Base-by-base conservation (phyloP, 1,284 basidiomycete genomes). In the Golubevia pallescens region DNA sequence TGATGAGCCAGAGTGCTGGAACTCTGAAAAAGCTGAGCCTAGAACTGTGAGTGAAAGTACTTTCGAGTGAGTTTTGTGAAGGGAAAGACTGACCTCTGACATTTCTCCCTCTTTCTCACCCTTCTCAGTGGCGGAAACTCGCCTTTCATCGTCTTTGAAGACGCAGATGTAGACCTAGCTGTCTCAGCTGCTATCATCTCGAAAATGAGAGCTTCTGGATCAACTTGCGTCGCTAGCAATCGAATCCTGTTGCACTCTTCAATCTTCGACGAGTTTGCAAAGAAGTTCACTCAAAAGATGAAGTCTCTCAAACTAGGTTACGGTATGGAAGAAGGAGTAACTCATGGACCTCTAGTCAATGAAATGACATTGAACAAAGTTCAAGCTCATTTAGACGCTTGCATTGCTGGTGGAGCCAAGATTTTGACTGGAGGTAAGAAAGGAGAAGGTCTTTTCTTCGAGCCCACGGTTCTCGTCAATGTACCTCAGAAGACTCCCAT, bases 1-100 rank as follows among this genome's bases (percentile, higher is more conserved):
- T 85, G 53, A 79, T 83, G 76, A 61, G 59, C 57, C 82, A 84
- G 64, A 72, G 77, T 57, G 66, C 78, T 13, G 67, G 67, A 3
- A 84, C 76, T 3, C 76, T 85, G 67, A 85, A 85, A 74, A 85
- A 85, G 73, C 73, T 85, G 21, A 84, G 81, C 55, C 74, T 85
- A 70, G 82, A 85, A 70, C 77, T 85, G 63, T 67, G 5, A 42
- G 65, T 66, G 42, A 10, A 19, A 14, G n/a, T 20, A 14, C 8
- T n/a, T n/a, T n/a, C n/a, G n/a, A n/a, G n/a, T 53, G 51, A 16
- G 51, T 16, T 19, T 16, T 16, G 19, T 19, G 19, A 19, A 16
- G 16, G 19, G 19, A 28, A 6, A 28, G 28, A 28, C 6, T 28
- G 28, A 28, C 28, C 28, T 28, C 28, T 6, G 6, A 28, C 6